Conservation (phyloP, 306 rosid species). For the Glycine tomentella region DNA sequence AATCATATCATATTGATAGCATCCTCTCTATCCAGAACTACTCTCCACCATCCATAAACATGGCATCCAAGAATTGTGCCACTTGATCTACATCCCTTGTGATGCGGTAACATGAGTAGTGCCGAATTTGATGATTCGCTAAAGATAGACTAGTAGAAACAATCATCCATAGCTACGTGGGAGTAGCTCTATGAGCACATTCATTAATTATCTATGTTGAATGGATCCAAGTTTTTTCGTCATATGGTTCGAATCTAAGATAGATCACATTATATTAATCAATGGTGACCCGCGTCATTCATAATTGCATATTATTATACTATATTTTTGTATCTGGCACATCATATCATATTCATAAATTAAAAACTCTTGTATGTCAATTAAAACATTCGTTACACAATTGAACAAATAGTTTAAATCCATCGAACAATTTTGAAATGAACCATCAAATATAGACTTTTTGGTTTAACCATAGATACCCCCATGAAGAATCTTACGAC, state of each 20-base stretch:
- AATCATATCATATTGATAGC: too few species aligned
- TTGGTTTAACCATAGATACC: neutral
- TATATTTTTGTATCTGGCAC: neutral
- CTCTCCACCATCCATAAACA: too few species aligned
- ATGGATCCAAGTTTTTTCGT: too few species aligned
- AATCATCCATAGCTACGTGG: neutral
- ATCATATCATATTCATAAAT: too few species aligned
- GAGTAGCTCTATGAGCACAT: too few species aligned
- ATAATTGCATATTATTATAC: neutral
- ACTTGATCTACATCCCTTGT: neutral
- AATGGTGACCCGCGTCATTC: neutral
- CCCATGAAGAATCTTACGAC: neutral
- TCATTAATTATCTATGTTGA: neutral
- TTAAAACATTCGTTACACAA: too few species aligned
- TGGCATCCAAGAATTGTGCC: neutral
- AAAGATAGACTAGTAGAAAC: neutral
- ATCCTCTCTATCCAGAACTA: too few species aligned
- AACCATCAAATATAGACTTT: neutral
- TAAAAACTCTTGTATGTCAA: too few species aligned
- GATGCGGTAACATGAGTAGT: neutral
- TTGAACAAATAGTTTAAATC: too few species aligned
- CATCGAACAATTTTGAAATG: neutral
- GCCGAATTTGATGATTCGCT: too few species aligned
- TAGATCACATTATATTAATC: neutral
- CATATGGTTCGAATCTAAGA: neutral